Evolutionary conservation across 2,329 filamentous ascomycete genomes (phyloP).

Genomic region (Acrodontium crateriforme): DNA sequence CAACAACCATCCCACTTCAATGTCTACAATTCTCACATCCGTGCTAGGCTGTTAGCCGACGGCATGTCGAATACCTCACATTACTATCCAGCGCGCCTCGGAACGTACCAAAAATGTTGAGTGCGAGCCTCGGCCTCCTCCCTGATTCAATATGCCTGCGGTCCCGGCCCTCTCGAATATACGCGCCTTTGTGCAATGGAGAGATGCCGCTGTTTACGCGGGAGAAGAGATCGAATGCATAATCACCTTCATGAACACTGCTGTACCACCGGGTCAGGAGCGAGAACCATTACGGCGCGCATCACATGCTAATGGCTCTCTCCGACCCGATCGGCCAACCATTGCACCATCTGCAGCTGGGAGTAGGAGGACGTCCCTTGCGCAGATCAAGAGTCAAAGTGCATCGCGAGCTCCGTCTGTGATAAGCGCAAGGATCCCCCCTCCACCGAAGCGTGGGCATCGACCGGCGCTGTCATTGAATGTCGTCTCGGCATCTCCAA

Average conservation of each 20-base stretch:
- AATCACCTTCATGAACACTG: constrained; percentile 88
- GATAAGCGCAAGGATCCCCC: constrained; percentile 8
- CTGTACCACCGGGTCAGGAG: constrained; percentile 31
- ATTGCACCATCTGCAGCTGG: constrained; percentile 4
- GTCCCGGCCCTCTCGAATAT: too few species aligned
- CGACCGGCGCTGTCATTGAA: constrained; percentile 52
- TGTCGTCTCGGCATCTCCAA: constrained; percentile 22
- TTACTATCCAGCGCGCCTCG: too few species aligned
- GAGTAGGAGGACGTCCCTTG: constrained; percentile 13
- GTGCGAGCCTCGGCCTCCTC: too few species aligned
- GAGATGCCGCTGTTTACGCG: constrained; percentile 86
- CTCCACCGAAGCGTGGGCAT: constrained; percentile 36
- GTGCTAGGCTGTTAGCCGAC: too few species aligned
- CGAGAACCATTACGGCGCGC: constrained; percentile 12
- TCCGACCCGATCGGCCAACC: constrained; percentile 3
- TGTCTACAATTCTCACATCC: too few species aligned
- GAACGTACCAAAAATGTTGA: too few species aligned
- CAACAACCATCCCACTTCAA: too few species aligned
- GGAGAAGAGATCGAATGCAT: constrained; percentile 92
- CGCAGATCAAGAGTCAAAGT: constrained; percentile 8
- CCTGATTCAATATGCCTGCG: too few species aligned
- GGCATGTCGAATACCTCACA: too few species aligned
- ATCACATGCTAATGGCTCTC: constrained; percentile 21
- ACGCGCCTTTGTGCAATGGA: constrained; percentile 90
- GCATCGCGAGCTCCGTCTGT: constrained; percentile 10